Evolutionary conservation across 441 rosid genomes (phyloP).

Genomic region (Gossypium trilobum): DNA sequence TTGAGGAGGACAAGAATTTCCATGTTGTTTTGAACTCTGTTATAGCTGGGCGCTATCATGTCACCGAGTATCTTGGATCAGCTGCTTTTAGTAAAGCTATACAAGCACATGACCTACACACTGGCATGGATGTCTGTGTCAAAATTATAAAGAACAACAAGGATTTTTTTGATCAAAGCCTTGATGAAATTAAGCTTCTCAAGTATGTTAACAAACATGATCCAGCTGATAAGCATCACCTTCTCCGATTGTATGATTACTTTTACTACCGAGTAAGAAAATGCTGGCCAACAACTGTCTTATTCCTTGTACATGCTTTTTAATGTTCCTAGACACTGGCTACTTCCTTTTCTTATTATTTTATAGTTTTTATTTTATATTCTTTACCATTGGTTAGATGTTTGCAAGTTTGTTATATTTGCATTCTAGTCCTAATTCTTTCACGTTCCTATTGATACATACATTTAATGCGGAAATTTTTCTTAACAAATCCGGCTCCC

Average conservation of each 20-base stretch:
- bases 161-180: slow-evolving; percentile 98
- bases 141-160: slow-evolving; percentile 96
- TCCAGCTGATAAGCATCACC: slow-evolving; percentile 87
- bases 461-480: not conserved
- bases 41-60: slow-evolving; percentile 89
- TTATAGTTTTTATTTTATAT: not conserved
- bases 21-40: slow-evolving; percentile 90
- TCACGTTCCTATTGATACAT: not conserved
- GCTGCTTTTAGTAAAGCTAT: slow-evolving; percentile 98
- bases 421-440: not conserved
- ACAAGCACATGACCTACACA: slow-evolving; percentile 94
- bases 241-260: slow-evolving; percentile 86
- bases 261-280: slow-evolving; percentile 81
- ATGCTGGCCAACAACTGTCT: not conserved
- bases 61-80: slow-evolving; percentile 94
- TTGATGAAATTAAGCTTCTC: slow-evolving; percentile 95
- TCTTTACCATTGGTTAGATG: slow-evolving; percentile 1
- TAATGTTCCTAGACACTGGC: slow-evolving; percentile 2
- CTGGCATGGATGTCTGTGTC: slow-evolving; percentile 92
- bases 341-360: not conserved
- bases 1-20: slow-evolving; percentile 97
- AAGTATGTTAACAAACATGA: slow-evolving; percentile 95
- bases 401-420: not conserved
- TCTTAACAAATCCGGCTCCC: not conserved
- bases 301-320: not conserved